These are phyloP conservation scores for Xerocomellus dryophilus DNA, from an alignment of 768 basidiomycete species.

Conservation along the genomic window DNA sequence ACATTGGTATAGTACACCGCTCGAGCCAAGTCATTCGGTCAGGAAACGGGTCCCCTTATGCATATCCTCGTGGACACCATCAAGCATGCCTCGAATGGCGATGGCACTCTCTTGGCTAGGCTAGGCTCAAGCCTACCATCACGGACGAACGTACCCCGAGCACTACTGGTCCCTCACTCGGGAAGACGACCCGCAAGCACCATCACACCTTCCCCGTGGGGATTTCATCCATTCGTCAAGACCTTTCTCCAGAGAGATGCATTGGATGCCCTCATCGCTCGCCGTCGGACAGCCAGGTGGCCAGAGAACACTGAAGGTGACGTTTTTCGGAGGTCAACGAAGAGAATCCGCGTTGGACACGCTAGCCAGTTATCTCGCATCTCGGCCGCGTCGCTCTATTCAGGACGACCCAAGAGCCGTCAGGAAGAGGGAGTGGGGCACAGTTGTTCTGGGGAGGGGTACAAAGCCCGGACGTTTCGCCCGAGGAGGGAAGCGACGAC, in stretches of 20 bases:
- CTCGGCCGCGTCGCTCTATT: conserved; percentile 21
- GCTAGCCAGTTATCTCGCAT: conserved; percentile 22
- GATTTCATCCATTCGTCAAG: conserved; percentile 28
- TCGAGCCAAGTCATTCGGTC: conserved; percentile 17
- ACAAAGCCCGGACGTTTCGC: too few species aligned
- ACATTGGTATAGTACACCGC: conserved; percentile 30
- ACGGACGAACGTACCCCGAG: conserved; percentile 37
- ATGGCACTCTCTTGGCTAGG: conserved; percentile 42
- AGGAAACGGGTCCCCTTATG: conserved; percentile 36
- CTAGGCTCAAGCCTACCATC: conserved; percentile 38
- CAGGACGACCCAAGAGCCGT: conserved; percentile 3
- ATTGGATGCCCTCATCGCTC: conserved; percentile 36
- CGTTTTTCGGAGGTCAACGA: conserved; percentile 24
- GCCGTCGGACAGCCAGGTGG: conserved; percentile 17
- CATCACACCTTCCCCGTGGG: conserved; percentile 31
- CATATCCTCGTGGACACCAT: conserved; percentile 44
- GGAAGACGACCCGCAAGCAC: conserved; percentile 21
- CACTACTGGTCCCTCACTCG: conserved; percentile 45
- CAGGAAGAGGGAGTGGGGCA: too few species aligned
- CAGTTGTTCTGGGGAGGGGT: too few species aligned
- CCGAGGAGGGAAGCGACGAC: too few species aligned
- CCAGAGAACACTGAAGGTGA: conserved; percentile 16
- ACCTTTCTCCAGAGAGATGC: conserved; percentile 31
- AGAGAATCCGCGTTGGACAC: conserved; percentile 16
- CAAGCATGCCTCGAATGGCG: conserved; percentile 38